Evolutionary conservation across 2,329 filamentous ascomycete genomes (phyloP).

Genomic region (Cyphellophora europaea): DNA sequence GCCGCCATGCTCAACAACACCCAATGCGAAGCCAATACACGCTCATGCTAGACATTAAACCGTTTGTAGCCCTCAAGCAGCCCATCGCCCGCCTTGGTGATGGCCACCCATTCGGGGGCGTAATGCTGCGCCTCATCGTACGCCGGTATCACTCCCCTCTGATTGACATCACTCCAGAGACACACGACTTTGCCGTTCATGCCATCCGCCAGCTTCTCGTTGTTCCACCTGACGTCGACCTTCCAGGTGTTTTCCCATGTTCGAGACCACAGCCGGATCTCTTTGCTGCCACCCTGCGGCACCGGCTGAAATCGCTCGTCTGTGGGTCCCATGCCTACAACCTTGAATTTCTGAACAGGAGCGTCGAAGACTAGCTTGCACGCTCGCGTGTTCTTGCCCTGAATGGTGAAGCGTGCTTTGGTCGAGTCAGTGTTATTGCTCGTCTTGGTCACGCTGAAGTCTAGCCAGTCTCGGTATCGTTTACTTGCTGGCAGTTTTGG

Average conservation of each 20-base stretch:
- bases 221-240: constrained; percentile 61
- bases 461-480: constrained; percentile 51
- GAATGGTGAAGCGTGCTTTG: constrained; percentile 55
- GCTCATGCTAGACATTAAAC: constrained; percentile 50
- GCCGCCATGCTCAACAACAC: too few species aligned
- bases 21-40: neutral
- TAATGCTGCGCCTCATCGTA: constrained; percentile 70
- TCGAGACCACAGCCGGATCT: constrained; percentile 73
- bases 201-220: constrained; percentile 22
- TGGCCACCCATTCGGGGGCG: constrained; percentile 68
- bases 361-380: constrained; percentile 65
- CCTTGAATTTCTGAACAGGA: constrained; percentile 55
- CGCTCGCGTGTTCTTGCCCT: constrained; percentile 65
- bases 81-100: constrained; percentile 67
- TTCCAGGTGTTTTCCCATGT: constrained; percentile 69
- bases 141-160: constrained; percentile 63
- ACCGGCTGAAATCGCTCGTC: constrained; percentile 58
- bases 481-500: constrained; percentile 33
- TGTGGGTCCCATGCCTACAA: constrained; percentile 50
- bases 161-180: constrained; percentile 80
- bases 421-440: constrained; percentile 29
- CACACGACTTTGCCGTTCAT: constrained; percentile 64
- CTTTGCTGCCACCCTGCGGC: constrained; percentile 53
- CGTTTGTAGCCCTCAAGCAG: constrained; percentile 70
- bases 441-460: constrained; percentile 49